Evolutionary conservation across 106 monocot species (phyloP), one percentile per base, ranked within the genome.

Genomic region (Dioscorea alata): DNA sequence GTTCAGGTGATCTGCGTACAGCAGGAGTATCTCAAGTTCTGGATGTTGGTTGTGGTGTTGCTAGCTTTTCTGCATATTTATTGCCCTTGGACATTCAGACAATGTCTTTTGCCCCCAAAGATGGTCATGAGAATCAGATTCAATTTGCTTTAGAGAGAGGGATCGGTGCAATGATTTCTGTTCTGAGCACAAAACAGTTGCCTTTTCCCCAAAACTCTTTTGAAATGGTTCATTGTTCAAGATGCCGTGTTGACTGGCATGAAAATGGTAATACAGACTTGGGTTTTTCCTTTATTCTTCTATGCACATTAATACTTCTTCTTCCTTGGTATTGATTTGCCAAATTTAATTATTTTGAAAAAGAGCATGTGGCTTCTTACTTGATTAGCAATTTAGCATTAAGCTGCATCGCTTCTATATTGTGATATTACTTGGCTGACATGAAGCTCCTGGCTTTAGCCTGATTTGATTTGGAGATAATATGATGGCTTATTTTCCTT

Each of bases 211-310:
- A 42, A 53, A 67, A 74, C 42, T 90, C 99, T 42, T 99, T 99
- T 81, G 99, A 99, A 67, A 90, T 99, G 99, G 99, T 99, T 68
- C 99, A 99, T 70, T 99, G 99, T 60, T 99, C 99, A 64, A 77
- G 99, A 24, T 99, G 99, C 33, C 92, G 99, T 76, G 99, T 99
- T 50, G 93, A 99, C 81, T 99, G 92, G 92, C 93, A 99, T 86
- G 85, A 81, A 80, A 93, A 93, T 80, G 99, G 99, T 99, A 93
- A 76, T 54, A 42, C 6, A 42, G 42, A 42, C 10, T 42, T 42
- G 42, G 42, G 9, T 6, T 42, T 42, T 42, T 10, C 6, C 0
- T 42, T 3, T 42, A 42, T 42, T 10, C 42, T 42, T 42, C 0
- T 42, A 42, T 42, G 10, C 42, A 42, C 10, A 42, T 42, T 42